Conservation (phyloP, 2,329 filamentous ascomycete species). For the Beauveria bassiana region DNA sequence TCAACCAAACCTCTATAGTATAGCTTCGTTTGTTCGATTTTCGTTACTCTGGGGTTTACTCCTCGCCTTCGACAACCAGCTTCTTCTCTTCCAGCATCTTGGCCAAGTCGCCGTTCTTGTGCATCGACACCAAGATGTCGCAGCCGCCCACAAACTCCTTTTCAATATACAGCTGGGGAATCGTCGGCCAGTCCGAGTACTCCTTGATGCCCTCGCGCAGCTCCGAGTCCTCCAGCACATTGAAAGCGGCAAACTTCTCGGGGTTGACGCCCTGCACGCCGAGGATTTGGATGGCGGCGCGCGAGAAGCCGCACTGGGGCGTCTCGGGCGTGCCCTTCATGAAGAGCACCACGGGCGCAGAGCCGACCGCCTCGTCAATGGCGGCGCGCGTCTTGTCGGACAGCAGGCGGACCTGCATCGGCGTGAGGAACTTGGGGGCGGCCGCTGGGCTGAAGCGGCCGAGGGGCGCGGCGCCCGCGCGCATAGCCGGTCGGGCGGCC, state of each 20-base stretch:
- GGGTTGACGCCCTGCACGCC: conserved; percentile 93
- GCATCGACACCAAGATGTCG: conserved; percentile 94
- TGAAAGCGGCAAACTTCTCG: conserved; percentile 94
- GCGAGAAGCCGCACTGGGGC: conserved; percentile 94
- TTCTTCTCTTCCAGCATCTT: conserved; percentile 89
- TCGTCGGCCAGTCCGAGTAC: conserved; percentile 98
- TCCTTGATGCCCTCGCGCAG: conserved; percentile 92
- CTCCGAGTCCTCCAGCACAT: conserved; percentile 88
- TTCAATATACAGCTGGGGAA: conserved; percentile 90
- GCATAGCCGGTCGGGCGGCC: conserved; percentile 27
- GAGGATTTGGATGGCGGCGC: conserved; percentile 89
- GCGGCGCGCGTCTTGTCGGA: conserved; percentile 72
- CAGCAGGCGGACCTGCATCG: conserved; percentile 56
- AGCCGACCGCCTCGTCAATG: conserved; percentile 83
- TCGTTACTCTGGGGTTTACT: conserved; percentile 22
- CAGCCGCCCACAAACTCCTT: conserved; percentile 98
- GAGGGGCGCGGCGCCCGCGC: conserved; percentile 18
- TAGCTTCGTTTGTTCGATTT: background rate
- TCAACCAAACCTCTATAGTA: background rate
- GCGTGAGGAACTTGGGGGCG: conserved; percentile 17
- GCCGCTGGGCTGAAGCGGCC: background rate
- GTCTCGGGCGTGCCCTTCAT: conserved; percentile 98
- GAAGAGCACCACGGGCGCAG: conserved; percentile 90
- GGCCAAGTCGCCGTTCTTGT: conserved; percentile 87
- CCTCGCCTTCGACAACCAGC: conserved; percentile 58